A percentile compares a stretch with the other conserved stretches of the same genome.
These are phyloP conservation scores for Colletotrichum chlorophyti DNA, from an alignment of 2,329 filamentous ascomycete species.

Conservation along the genomic window DNA sequence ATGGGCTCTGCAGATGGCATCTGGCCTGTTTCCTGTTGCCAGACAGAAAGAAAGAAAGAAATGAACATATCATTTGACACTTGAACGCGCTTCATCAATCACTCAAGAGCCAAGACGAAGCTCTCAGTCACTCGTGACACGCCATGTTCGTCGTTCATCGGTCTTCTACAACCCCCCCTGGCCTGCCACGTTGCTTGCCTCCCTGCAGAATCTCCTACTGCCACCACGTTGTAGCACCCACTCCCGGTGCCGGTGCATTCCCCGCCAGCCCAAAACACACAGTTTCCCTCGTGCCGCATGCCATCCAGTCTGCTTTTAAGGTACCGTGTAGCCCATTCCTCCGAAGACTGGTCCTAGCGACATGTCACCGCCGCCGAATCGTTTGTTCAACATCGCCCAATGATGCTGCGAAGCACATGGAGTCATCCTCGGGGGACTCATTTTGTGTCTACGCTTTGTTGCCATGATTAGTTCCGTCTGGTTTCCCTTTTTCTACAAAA, in stretches of 20 bases:
- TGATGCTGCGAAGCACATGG: neutral
- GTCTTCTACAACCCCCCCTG: constrained; percentile 7
- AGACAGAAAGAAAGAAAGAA: too few species aligned
- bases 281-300: constrained; percentile 2
- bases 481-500: too few species aligned
- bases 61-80: too few species aligned
- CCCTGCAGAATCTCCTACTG: constrained; percentile 7
- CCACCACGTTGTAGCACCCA: too few species aligned
- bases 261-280: constrained; percentile 5
- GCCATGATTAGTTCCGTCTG: too few species aligned
- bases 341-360: constrained; percentile 1
- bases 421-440: too few species aligned
- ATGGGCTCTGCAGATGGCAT: neutral
- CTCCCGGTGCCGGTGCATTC: neutral
- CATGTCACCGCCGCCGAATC: too few species aligned
- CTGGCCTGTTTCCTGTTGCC: constrained; percentile 3
- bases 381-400: too few species aligned
- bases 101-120: neutral
- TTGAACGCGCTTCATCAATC: neutral
- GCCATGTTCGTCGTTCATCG: neutral
- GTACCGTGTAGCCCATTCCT: constrained; percentile 10
- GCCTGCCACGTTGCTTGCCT: constrained; percentile 14
- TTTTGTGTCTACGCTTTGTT: too few species aligned
- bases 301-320: too few species aligned
- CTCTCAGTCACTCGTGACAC: neutral